phyloP scores from a whole-genome alignment of 345 rosid species.

The Sonneratia alba region DNA sequence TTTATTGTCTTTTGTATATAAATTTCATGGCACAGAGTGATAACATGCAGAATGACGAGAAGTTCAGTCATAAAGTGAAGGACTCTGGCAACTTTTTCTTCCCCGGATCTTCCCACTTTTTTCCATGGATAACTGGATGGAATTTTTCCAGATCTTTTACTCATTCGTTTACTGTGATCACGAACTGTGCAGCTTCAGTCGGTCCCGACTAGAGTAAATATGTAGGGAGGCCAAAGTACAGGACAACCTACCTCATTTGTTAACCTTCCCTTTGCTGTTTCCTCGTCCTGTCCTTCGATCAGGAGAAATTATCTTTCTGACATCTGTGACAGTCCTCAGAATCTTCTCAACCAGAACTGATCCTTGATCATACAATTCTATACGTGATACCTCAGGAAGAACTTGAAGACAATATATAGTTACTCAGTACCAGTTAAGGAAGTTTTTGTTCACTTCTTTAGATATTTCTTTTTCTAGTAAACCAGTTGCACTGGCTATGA shows the following conservation, averaged over 20 bases:
- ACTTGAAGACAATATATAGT: background rate
- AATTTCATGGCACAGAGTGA: background rate
- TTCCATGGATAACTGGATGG: too few relatives aligned
- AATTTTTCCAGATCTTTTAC: too few relatives aligned
- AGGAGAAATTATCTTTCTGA: slow-evolving; percentile 70
- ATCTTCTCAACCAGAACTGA: slow-evolving; percentile 87
- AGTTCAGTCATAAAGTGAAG: background rate
- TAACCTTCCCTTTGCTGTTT: slow-evolving; percentile 67
- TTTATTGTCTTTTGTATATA: background rate
- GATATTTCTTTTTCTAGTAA: slow-evolving; percentile 70
- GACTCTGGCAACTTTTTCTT: too few relatives aligned
- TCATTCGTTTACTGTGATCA: too few relatives aligned
- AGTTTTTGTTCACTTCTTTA: background rate
- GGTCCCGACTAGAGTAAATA: background rate
- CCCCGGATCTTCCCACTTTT: too few relatives aligned
- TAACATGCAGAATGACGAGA: background rate
- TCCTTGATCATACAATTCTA: background rate
- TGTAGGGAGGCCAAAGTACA: background rate
- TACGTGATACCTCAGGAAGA: background rate
- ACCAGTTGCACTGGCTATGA: slow-evolving; percentile 89
- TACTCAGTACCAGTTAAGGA: background rate
- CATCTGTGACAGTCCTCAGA: slow-evolving; percentile 68
- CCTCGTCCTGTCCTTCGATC: slow-evolving; percentile 66
- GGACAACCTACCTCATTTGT: slow-evolving; percentile 50
- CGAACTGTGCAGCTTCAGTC: too few relatives aligned